These are phyloP conservation scores for Solanum chacoense DNA, from an alignment of 305 asterid species.

Conservation along the genomic window DNA sequence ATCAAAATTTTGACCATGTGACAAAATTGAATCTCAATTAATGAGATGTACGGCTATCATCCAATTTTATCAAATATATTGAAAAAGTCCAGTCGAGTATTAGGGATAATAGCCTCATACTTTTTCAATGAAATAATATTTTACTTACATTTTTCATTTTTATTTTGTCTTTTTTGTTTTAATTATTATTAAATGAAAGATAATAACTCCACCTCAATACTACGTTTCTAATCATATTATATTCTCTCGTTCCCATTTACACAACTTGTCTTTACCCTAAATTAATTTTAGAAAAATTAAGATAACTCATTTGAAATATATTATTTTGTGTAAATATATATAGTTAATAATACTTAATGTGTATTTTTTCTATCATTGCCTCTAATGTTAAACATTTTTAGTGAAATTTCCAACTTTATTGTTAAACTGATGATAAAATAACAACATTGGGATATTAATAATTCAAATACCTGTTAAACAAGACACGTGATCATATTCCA, in stretches of 20 bases:
- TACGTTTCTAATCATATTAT: not conserved
- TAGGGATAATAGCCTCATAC: not conserved
- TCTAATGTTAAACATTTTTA: no score
- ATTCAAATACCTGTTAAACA: not conserved
- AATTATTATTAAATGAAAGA: not conserved
- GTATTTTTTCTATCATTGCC: no score
- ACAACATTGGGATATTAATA: not conserved
- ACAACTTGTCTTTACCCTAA: not conserved
- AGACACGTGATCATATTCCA: not conserved
- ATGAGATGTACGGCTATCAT: not conserved
- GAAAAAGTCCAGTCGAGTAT: not conserved
- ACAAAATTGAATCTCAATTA: not conserved
- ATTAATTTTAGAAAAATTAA: accelerated
- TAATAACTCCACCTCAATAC: not conserved
- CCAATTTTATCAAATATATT: not conserved
- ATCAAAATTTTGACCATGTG: not conserved
- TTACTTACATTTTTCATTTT: not conserved
- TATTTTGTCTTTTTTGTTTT: not conserved
- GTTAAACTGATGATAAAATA: no score
- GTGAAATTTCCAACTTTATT: accelerated
- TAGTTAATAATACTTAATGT: no score
- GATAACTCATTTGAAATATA: not conserved
- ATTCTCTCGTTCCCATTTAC: not conserved
- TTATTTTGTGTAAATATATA: no score
- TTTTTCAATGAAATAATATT: not conserved